Evolutionary conservation across 192 early-diverging fungal species (phyloP), one percentile per base, ranked within the genome.

Genomic region (Coemansia sp.): DNA sequence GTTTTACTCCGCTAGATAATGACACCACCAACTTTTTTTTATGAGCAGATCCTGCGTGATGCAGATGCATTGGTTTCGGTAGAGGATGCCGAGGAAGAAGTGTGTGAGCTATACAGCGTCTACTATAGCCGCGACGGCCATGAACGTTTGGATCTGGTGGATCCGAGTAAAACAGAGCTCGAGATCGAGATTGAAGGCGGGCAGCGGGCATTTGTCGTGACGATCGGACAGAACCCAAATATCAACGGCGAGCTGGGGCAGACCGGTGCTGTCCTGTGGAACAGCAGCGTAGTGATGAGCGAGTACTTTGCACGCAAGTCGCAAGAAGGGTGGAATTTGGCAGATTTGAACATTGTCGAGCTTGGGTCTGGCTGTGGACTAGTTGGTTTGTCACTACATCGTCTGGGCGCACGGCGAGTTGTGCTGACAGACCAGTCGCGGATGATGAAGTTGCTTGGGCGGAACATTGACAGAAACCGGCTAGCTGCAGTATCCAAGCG

Each of bases 231-330:
- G 33, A 79, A 79, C 56, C 65, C 71, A 24, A 56, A 79, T 27
- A 68, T 73, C 22, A 79, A 79, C 43, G 55, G 66, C 56, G 68
- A 69, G 53, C 62, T 46, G 4, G 69, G 70, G 13, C 69, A 73
- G 39, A 79, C 76, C 0, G 76, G 76, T 1, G 76, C 62, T 1
- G 76, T 79, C 2, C 22, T 79, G n/a, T 79, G 76, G 76, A 67
- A 66, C 52, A 70, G 70, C 67, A 73, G 76, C 65, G 56, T 79
- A 15, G 53, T 79, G 13, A 41, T 69, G 49, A 57, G 67, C 48
- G 56, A 62, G 53, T 73, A 57, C 22, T 61, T 79, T 22, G 63
- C 64, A 1, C 49, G 55, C 11, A 47, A 43, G 0, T 46, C 40
- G 1, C 6, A 23, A 2, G 3, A 15, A 11, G 15, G 1, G 17